Evolutionary conservation across 2,329 filamentous ascomycete genomes (phyloP).

Genomic region (Curvularia lunata): DNA sequence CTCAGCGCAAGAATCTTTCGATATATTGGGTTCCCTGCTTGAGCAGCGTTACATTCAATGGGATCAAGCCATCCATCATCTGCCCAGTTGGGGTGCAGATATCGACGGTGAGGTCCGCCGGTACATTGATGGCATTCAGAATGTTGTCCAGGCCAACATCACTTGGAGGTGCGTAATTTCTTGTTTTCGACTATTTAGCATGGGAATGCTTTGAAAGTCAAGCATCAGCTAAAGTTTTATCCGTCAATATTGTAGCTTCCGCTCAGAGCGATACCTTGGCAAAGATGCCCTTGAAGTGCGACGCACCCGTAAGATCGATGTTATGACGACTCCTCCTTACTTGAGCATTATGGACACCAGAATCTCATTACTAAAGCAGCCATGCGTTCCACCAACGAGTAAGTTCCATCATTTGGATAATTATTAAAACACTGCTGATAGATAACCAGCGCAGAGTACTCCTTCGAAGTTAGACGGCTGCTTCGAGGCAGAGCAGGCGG

Average conservation of each 20-base stretch:
- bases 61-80: neutral
- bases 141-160: slow-evolving; percentile 1
- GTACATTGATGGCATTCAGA: slow-evolving; percentile 2
- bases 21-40: slow-evolving; percentile 1
- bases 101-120: slow-evolving; percentile 1
- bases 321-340: neutral
- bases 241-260: neutral
- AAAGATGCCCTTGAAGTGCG: slow-evolving; percentile 1
- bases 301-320: slow-evolving; percentile 2
- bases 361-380: neutral
- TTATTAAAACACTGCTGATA: neutral
- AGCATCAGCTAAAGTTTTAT: neutral
- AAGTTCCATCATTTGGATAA: neutral
- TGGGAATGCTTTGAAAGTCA: neutral
- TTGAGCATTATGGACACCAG: neutral
- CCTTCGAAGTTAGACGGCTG: neutral
- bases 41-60: slow-evolving; percentile 3
- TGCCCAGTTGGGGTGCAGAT: neutral
- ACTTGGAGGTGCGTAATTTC: neutral
- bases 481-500: neutral
- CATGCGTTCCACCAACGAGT: neutral
- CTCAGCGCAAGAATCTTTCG: slow-evolving; percentile 1
- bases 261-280: slow-evolving; percentile 1
- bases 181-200: neutral
- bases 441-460: neutral